Evolutionary conservation across 176 grass and related monocot genomes (phyloP), one percentile per base, ranked within the genome.

Genomic region (Otatea glauca): DNA sequence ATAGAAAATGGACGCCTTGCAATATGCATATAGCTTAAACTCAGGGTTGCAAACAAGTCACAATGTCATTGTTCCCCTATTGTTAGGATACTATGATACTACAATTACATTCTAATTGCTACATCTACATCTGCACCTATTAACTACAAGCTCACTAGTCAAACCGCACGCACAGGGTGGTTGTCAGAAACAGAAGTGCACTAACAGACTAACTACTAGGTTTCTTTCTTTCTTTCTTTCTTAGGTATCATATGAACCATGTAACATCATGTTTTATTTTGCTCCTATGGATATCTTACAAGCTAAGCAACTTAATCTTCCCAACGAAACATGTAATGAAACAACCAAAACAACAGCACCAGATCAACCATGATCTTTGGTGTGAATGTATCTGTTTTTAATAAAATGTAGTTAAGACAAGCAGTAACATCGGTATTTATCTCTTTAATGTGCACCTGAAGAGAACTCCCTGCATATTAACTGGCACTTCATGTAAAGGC

Each of bases 91-190:
- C 45, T 9, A 20, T 18, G 8, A 53, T 64, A 69, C 25, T 5
- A 34, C 44, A 60, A 80, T 29, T 80, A 18, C 20, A 49, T 71
- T 48, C 55, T 18, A 34, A 66, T 75, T 24, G 80, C 50, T 35
- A 24, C 44, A 66, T 25, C 18, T 35, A 77, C 20, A 85, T 14
- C 47, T 74, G 38, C 59, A 25, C 55, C 13, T 72, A 9, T 2
- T 63, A 86, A 18, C 43, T 32, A 80, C 44, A 66, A 55, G 14
- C 37, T 29, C 24, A 0, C 3, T 29, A 63, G 38, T 65, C 27
- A 48, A 68, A 75, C 70, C 14, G 3, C 54, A 77, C 9, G 1
- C 35, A 66, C 48, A 50, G 3, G 21, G 53, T 70, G 44, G 25
- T 13, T 61, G 39, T 17, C 13, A 53, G 45, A 42, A 84, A 83